These are phyloP conservation scores for Termitomyces sp. DNA, from an alignment of 1,284 basidiomycete genomes.

Conservation along the genomic window DNA sequence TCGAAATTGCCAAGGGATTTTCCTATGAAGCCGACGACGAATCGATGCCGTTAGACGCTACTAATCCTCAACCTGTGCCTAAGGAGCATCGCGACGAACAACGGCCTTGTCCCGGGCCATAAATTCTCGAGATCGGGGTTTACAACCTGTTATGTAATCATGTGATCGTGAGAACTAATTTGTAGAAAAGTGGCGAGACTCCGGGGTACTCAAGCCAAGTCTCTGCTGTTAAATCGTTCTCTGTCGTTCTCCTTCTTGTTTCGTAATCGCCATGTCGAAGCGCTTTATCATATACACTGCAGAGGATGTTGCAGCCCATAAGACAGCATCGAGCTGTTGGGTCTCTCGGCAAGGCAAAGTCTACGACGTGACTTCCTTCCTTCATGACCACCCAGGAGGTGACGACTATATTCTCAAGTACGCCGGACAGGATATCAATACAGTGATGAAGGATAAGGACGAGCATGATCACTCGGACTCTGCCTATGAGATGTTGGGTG, in stretches of 20 bases:
- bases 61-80: too few species aligned
- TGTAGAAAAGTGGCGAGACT: slow-evolving; percentile 3
- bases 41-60: too few species aligned
- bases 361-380: slow-evolving; percentile 74
- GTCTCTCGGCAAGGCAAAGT: slow-evolving; percentile 68
- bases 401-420: slow-evolving; percentile 78
- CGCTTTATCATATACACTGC: slow-evolving; percentile 66
- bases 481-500: slow-evolving; percentile 90
- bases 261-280: slow-evolving; percentile 43
- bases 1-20: slow-evolving; percentile 1
- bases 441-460: slow-evolving; percentile 77
- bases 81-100: too few species aligned
- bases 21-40: slow-evolving; percentile 10
- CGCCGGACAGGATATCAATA: slow-evolving; percentile 82
- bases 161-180: not conserved
- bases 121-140: too few species aligned
- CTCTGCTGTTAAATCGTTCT: too few species aligned
- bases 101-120: too few species aligned
- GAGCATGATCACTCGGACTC: slow-evolving; percentile 92
- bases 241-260: not conserved
- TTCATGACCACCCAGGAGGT: slow-evolving; percentile 82
- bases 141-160: not conserved
- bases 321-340: slow-evolving; percentile 63
- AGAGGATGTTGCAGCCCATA: slow-evolving; percentile 67
- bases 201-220: not conserved